Conservation (phyloP, 129 eudicot genomes). For the Saussurea involucrata region DNA sequence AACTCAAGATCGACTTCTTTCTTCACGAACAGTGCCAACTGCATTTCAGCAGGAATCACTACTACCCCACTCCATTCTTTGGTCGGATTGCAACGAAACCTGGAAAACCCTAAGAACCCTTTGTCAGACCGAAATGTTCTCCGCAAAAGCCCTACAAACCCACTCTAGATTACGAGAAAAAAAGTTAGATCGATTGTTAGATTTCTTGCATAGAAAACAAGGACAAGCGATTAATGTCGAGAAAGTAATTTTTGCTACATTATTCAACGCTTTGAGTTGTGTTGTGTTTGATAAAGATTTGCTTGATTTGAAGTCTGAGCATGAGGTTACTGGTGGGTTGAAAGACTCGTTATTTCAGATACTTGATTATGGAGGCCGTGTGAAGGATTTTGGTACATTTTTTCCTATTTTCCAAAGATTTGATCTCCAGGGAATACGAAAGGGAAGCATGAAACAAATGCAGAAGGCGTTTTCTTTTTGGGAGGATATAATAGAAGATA, state of each 20-base stretch:
- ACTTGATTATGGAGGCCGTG: neutral
- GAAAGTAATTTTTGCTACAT: conserved; percentile 16
- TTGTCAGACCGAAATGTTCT: conserved; percentile 20
- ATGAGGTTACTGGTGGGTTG: neutral
- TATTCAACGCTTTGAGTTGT: conserved; percentile 16
- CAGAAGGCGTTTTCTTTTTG: conserved; percentile 3
- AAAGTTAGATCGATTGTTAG: neutral
- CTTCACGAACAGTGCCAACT: conserved; percentile 1
- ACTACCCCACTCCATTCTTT: neutral
- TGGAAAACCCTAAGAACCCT: conserved; percentile 20
- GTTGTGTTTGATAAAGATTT: neutral
- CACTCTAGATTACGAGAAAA: conserved; percentile 13
- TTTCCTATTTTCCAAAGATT: conserved; percentile 17
- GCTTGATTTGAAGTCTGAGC: neutral
- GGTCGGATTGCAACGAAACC: neutral
- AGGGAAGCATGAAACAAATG: conserved; percentile 7
- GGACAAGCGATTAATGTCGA: conserved; percentile 12
- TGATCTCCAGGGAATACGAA: conserved; percentile 14
- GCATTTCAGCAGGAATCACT: neutral
- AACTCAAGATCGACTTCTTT: conserved; percentile 15
- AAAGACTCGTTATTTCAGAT: conserved; percentile 1
- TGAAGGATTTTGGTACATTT: conserved; percentile 23
- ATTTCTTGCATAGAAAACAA: conserved; percentile 7
- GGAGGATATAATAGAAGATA: conserved; percentile 16
- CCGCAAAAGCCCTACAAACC: conserved; percentile 12